Evolutionary conservation across 2,329 filamentous ascomycete species (phyloP).

Genomic region (Botrytis fabae): DNA sequence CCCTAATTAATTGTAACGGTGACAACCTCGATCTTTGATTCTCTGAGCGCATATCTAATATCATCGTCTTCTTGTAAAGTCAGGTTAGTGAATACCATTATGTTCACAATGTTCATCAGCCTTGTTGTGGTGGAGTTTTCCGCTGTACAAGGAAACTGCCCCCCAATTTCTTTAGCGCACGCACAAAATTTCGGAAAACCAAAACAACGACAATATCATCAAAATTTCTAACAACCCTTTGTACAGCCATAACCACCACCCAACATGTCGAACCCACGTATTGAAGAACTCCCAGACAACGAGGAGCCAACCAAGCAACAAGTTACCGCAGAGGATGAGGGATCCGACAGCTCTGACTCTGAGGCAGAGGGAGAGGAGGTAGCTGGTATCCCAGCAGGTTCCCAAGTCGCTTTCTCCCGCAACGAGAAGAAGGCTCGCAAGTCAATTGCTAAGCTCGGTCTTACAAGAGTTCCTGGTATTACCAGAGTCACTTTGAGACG

Average conservation of each 20-base stretch:
- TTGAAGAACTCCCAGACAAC: constrained; percentile 96
- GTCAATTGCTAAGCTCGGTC: constrained; percentile 96
- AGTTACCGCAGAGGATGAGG: constrained; percentile 71
- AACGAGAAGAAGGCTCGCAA: constrained; percentile 99
- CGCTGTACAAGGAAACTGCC: constrained; percentile 2
- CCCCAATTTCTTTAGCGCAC: constrained; percentile 31
- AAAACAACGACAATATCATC: constrained; percentile 22
- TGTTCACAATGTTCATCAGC: constrained; percentile 10
- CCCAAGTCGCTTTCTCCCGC: constrained; percentile 90
- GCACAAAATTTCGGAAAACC: constrained; percentile 33
- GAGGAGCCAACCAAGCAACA: constrained; percentile 70
- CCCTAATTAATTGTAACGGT: constrained; percentile 26
- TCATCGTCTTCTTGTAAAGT: constrained; percentile 22
- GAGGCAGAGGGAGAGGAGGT: constrained; percentile 78
- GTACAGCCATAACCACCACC: constrained; percentile 43
- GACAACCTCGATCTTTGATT: constrained; percentile 21
- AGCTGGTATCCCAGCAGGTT: constrained; percentile 69
- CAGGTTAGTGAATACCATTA: constrained; percentile 29
- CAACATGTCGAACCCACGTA: constrained; percentile 94
- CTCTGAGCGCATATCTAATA: constrained; percentile 19
- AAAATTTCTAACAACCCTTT: constrained; percentile 33
- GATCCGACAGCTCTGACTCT: constrained; percentile 69
- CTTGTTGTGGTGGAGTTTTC: constrained; percentile 14
- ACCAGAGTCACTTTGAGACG: constrained; percentile 96
- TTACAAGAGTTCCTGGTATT: constrained; percentile 95